Evolutionary conservation across 148 eudicot genomes (phyloP).

Genomic region (Cornus suecica): DNA sequence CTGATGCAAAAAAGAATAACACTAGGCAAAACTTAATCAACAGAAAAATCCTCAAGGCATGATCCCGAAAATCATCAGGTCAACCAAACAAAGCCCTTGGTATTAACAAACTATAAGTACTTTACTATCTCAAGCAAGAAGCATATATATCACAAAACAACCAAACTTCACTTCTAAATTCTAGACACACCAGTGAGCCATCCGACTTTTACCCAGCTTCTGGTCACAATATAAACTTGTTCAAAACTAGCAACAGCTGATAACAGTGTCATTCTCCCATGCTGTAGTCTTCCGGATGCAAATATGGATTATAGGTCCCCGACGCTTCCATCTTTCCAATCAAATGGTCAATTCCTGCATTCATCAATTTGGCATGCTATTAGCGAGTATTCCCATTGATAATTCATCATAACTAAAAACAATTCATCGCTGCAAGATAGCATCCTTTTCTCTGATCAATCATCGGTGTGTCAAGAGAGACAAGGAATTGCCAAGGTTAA

Average conservation of each 20-base stretch:
- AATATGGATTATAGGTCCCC: slow-evolving; percentile 42
- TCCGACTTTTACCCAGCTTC: slow-evolving; percentile 7
- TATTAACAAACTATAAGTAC: slow-evolving; percentile 10
- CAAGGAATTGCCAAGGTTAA: background rate
- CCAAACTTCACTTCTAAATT: slow-evolving; percentile 4
- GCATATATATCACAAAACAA: background rate
- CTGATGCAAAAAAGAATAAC: too few species aligned
- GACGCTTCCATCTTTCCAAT: slow-evolving; percentile 66
- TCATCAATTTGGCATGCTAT: background rate
- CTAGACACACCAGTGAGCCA: slow-evolving; percentile 29
- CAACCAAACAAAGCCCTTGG: background rate
- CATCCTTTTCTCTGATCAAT: background rate
- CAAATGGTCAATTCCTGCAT: slow-evolving; percentile 68
- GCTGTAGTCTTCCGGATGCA: slow-evolving; percentile 57
- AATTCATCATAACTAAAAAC: background rate
- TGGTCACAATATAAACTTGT: slow-evolving; percentile 3
- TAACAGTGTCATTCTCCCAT: slow-evolving; percentile 42
- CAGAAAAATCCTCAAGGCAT: too few species aligned
- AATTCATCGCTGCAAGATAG: background rate
- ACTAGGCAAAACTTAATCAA: too few species aligned
- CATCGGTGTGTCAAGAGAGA: background rate
- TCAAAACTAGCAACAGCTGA: background rate
- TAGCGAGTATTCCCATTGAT: background rate
- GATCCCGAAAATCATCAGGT: background rate
- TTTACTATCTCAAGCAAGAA: background rate